Evolutionary conservation across 768 basidiomycete genomes (phyloP).

Genomic region (Rossbeevera mucosa): DNA sequence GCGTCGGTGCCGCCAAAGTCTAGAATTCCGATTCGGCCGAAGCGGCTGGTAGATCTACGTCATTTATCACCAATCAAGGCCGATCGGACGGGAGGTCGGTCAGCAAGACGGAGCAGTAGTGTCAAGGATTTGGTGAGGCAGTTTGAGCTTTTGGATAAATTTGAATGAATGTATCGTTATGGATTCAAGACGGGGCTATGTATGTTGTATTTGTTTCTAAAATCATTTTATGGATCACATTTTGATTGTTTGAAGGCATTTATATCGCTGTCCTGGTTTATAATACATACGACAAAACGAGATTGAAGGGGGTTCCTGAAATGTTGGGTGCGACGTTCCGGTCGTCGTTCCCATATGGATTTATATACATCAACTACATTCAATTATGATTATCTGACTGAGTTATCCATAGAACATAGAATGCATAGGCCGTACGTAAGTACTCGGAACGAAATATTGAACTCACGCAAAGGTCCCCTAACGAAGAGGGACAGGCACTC

Average conservation of each 20-base stretch:
- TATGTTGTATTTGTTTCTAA: constrained; percentile 1
- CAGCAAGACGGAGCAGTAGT: constrained; percentile 58
- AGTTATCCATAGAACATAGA: not conserved
- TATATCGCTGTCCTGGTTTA: not conserved
- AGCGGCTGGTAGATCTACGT: constrained; percentile 52
- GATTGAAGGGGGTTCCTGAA: not conserved
- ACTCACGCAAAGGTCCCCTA: not conserved
- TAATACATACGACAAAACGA: not conserved
- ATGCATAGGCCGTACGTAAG: not conserved
- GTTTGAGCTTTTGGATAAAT: constrained; percentile 43
- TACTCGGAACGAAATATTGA: not conserved
- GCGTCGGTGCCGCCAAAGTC: constrained; percentile 39
- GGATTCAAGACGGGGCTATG: not conserved
- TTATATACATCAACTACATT: not conserved
- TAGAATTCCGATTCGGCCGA: constrained; percentile 41
- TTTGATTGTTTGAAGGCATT: too few species aligned
- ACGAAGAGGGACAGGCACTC: not conserved
- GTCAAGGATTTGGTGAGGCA: constrained; percentile 67
- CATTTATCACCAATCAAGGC: constrained; percentile 38
- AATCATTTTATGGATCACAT: too few species aligned
- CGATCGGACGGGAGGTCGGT: constrained; percentile 30
- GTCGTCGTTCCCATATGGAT: not conserved
- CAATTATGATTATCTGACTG: not conserved
- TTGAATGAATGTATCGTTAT: constrained; percentile 6
- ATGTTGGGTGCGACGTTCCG: not conserved